These are phyloP conservation scores for Copromyces sp. DNA, from an alignment of 495 filamentous ascomycete genomes.

Conservation along the genomic window DNA sequence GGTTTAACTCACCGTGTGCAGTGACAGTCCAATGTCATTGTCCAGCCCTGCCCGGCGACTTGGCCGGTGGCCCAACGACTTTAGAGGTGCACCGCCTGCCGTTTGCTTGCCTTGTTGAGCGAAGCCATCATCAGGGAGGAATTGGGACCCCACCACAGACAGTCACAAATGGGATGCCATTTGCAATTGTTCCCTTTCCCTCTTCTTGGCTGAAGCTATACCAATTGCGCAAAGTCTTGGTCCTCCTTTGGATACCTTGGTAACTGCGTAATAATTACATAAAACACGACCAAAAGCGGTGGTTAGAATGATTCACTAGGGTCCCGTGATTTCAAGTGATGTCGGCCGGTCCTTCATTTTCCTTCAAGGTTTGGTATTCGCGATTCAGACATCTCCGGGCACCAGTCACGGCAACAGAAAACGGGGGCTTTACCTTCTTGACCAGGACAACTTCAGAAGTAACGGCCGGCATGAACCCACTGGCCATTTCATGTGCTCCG, in stretches of 20 bases:
- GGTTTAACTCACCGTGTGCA: neutral
- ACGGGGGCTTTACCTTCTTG: neutral
- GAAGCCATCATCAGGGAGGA: neutral
- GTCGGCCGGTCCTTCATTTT: neutral
- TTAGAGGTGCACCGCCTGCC: neutral
- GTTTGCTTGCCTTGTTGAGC: neutral
- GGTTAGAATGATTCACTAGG: neutral
- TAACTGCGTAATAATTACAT: neutral
- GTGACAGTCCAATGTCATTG: neutral
- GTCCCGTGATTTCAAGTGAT: neutral
- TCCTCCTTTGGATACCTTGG: neutral
- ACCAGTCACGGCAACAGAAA: neutral
- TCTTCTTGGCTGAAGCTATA: neutral
- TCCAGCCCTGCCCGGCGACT: neutral
- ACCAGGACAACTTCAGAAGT: neutral
- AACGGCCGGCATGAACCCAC: neutral
- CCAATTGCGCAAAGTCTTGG: neutral
- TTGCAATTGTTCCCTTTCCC: neutral
- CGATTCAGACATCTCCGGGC: neutral
- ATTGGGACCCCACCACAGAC: neutral
- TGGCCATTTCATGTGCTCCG: neutral
- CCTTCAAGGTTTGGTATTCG: neutral
- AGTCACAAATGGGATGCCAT: neutral
- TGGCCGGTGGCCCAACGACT: neutral
- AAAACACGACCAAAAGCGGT: neutral